Conservation (phyloP, 805 yeast species). For the Candida pini region DNA sequence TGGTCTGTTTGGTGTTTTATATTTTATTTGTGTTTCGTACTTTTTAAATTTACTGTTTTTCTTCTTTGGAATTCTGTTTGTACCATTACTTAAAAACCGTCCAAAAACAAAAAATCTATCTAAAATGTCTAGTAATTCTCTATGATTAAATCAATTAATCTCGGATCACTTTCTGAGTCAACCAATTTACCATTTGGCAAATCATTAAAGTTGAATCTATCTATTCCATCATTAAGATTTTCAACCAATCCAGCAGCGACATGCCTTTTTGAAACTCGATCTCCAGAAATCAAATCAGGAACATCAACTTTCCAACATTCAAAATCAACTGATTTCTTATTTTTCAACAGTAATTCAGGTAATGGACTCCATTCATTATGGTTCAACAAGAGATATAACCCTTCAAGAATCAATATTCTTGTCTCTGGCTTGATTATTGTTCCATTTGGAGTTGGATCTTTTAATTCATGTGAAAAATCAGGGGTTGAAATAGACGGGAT, state of each 20-base stretch:
- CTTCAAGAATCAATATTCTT: constrained; percentile 65
- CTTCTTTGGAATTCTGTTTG: too few species aligned
- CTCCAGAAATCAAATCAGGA: constrained; percentile 38
- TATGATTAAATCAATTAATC: constrained; percentile 16
- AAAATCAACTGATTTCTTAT: constrained; percentile 11
- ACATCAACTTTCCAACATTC: constrained; percentile 50
- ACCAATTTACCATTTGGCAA: constrained; percentile 49
- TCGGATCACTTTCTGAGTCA: constrained; percentile 8
- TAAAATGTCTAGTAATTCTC: constrained; percentile 14
- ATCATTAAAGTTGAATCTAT: constrained; percentile 53
- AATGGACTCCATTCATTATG: constrained; percentile 53
- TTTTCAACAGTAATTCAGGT: constrained; percentile 26
- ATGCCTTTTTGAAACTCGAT: constrained; percentile 66
- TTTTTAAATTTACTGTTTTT: too few species aligned
- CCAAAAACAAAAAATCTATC: too few species aligned
- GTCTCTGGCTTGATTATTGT: constrained; percentile 40
- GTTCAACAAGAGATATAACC: constrained; percentile 62
- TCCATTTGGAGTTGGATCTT: constrained; percentile 63
- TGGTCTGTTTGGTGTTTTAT: too few species aligned
- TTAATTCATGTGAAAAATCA: constrained; percentile 66
- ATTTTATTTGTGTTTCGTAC: too few species aligned
- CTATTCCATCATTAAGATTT: constrained; percentile 43
- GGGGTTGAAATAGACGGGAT: constrained; percentile 47
- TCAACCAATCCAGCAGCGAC: constrained; percentile 47
- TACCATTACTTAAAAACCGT: too few species aligned